These are phyloP conservation scores for Colletotrichum sp. DNA, from an alignment of 2,329 filamentous ascomycete species.

Conservation along the genomic window DNA sequence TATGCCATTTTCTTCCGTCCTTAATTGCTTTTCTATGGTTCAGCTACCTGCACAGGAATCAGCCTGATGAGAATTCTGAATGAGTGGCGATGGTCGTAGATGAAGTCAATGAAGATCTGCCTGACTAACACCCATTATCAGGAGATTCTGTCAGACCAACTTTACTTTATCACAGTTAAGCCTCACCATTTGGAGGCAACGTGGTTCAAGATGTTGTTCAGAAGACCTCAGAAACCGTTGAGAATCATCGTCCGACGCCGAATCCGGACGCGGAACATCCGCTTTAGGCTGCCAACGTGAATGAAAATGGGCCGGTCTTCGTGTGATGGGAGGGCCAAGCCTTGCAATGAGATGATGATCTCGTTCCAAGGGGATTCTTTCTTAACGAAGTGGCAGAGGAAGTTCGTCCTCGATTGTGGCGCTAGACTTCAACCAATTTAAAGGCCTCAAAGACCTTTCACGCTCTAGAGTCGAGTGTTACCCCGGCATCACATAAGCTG, in stretches of 20 bases:
- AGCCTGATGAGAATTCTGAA: background rate
- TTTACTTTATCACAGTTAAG: background rate
- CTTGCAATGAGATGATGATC: background rate
- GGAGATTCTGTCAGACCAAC: background rate
- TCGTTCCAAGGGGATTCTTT: background rate
- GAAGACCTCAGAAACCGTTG: background rate
- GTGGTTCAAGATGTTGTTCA: background rate
- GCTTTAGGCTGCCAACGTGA: rapidly evolving
- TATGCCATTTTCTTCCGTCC: background rate
- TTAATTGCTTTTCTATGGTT: background rate
- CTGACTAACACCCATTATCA: background rate
- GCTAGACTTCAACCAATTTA: background rate
- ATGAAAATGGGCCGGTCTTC: background rate
- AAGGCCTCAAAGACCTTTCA: background rate
- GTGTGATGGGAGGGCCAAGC: background rate
- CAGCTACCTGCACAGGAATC: background rate
- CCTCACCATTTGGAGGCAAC: background rate
- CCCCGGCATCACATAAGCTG: background rate
- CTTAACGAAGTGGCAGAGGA: too few species aligned
- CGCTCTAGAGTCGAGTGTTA: background rate
- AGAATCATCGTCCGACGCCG: background rate
- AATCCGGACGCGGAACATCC: background rate
- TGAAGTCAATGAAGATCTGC: background rate
- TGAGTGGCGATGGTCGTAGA: background rate
- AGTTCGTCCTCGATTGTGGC: background rate